Evolutionary conservation across 108 stramenopile species (phyloP).

Genomic region (Nitzschia sp.): DNA sequence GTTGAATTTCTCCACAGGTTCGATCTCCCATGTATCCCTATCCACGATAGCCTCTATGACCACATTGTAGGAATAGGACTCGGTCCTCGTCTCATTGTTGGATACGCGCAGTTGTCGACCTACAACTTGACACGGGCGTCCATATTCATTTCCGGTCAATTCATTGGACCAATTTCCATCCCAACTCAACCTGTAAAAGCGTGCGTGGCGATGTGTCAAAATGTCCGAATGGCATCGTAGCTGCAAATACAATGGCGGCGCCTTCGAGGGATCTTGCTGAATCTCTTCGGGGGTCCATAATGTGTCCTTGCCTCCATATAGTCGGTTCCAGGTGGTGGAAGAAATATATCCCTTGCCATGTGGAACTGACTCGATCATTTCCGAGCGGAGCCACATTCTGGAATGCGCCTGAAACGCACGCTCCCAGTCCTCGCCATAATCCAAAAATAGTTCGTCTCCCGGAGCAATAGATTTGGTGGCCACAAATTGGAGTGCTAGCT

Average conservation of each 20-base stretch:
- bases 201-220: conserved; percentile 13
- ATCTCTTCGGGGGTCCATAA: conserved; percentile 38
- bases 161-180: conserved; percentile 8
- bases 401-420: conserved; percentile 51
- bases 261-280: conserved; percentile 30
- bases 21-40: conserved; percentile 9
- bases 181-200: conserved; percentile 26
- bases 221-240: conserved; percentile 37
- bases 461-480: conserved; percentile 56
- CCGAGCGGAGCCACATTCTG: conserved; percentile 32
- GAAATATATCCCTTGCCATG: conserved; percentile 20
- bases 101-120: conserved; percentile 4
- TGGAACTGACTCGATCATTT: background rate
- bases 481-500: conserved; percentile 51
- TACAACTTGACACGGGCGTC: conserved; percentile 32
- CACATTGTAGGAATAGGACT: conserved; percentile 10
- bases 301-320: conserved; percentile 19
- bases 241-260: conserved; percentile 6
- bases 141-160: conserved; percentile 14
- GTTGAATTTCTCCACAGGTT: background rate
- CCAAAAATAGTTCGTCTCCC: conserved; percentile 67
- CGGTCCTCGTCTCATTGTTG: background rate
- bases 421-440: conserved; percentile 70
- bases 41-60: conserved; percentile 15
- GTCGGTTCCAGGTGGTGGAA: conserved; percentile 38